Percentiles rank a stretch among this genome's conserved stretches.
These are phyloP conservation scores for Vicia villosa DNA, from an alignment of 306 rosid species.

Conservation along the genomic window DNA sequence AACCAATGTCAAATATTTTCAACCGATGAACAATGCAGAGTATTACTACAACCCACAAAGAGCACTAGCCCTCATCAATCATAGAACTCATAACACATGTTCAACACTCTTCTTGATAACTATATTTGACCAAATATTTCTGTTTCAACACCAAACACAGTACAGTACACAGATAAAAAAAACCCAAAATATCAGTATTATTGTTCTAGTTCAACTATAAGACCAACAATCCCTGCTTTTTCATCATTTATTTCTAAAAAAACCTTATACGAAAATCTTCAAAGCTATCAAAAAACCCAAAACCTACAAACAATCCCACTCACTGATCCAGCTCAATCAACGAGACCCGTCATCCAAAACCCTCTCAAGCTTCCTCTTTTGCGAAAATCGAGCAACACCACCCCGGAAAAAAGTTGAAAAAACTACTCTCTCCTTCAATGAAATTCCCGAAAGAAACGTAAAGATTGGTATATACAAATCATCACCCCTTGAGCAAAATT, in stretches of 20 bases:
- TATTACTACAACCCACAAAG: constrained; percentile 26
- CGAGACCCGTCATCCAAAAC: constrained; percentile 40
- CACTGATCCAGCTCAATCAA: constrained; percentile 60
- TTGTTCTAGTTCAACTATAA: constrained; percentile 27
- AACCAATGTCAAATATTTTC: constrained; percentile 24
- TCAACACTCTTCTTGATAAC: constrained; percentile 15
- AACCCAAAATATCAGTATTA: neutral
- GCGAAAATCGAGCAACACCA: constrained; percentile 30
- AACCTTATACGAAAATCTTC: constrained; percentile 33
- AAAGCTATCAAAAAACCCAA: constrained; percentile 34
- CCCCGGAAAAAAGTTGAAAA: constrained; percentile 31
- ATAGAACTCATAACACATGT: constrained; percentile 34
- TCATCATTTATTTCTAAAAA: constrained; percentile 32
- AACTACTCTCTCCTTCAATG: constrained; percentile 37
- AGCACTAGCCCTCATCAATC: constrained; percentile 35
- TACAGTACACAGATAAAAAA: constrained; percentile 9
- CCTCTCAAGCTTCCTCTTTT: constrained; percentile 40
- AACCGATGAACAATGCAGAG: constrained; percentile 34
- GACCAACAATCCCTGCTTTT: constrained; percentile 32
- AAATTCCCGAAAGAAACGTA: constrained; percentile 32
- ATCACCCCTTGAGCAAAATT: constrained; percentile 38
- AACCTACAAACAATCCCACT: constrained; percentile 40
- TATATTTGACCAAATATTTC: constrained; percentile 27
- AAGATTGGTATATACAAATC: constrained; percentile 32
- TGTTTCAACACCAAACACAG: constrained; percentile 36